Evolutionary conservation across 2,329 filamentous ascomycete species (phyloP).

Genomic region (Leptographium wingfieldii): DNA sequence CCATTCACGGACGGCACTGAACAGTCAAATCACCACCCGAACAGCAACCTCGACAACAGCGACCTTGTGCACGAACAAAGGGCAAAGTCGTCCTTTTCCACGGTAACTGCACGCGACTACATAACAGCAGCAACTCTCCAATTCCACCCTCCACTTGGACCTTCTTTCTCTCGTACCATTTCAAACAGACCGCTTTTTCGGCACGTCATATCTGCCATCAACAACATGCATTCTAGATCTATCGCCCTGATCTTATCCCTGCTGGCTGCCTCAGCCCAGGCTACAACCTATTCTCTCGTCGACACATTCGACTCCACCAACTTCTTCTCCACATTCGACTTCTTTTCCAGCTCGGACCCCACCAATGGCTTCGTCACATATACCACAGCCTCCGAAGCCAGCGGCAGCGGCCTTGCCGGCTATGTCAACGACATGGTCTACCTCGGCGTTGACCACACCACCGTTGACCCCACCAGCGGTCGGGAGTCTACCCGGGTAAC

Average conservation of each 20-base stretch:
- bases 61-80: background rate
- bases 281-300: constrained; percentile 31
- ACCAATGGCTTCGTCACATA: constrained; percentile 67
- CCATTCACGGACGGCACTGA: background rate
- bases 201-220: background rate
- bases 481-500: constrained; percentile 58
- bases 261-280: constrained; percentile 13
- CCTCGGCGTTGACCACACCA: constrained; percentile 56
- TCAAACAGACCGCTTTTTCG: background rate
- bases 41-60: background rate
- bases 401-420: constrained; percentile 43
- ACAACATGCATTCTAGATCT: constrained; percentile 3
- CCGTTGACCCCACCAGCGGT: constrained; percentile 40
- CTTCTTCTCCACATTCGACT: constrained; percentile 44
- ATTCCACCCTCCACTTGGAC: background rate
- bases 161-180: background rate
- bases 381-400: constrained; percentile 44
- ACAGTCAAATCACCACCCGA: background rate
- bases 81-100: background rate
- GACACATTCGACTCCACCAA: constrained; percentile 37
- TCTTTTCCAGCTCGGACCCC: constrained; percentile 49
- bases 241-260: constrained; percentile 1
- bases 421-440: constrained; percentile 44
- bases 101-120: background rate
- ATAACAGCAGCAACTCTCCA: background rate